Evolutionary conservation across 108 stramenopile species (phyloP).

Genomic region (Cyclotella choctawhatcheeana): DNA sequence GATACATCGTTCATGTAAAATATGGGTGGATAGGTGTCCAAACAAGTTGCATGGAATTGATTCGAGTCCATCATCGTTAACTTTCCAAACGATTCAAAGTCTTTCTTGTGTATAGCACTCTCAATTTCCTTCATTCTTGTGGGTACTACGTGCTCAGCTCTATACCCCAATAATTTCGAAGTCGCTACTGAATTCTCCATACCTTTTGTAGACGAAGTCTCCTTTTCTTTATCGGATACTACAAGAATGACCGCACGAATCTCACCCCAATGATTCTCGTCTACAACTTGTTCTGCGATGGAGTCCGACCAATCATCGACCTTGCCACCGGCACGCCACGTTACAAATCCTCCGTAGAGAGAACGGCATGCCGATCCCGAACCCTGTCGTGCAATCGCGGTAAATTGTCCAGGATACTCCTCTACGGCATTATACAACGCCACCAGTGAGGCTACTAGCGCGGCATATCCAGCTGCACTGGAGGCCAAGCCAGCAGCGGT

Average conservation of each 20-base stretch:
- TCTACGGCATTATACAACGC: conserved; percentile 83
- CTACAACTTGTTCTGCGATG: conserved; percentile 90
- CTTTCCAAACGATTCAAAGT: conserved; percentile 94
- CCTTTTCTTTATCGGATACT: conserved; percentile 94
- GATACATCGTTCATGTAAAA: conserved; percentile 98
- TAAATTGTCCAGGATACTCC: conserved; percentile 80
- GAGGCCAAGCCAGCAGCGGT: conserved; percentile 96
- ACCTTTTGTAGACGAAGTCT: conserved; percentile 94
- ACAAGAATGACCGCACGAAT: conserved; percentile 93
- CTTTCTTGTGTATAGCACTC: conserved; percentile 81
- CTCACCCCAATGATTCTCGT: conserved; percentile 96
- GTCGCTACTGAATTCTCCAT: conserved; percentile 94
- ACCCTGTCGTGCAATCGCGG: conserved; percentile 95
- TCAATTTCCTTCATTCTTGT: conserved; percentile 89
- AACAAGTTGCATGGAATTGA: conserved; percentile 98
- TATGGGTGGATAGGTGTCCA: conserved; percentile 99
- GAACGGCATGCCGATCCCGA: conserved; percentile 94
- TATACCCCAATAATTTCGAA: conserved; percentile 78
- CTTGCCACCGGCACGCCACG: conserved; percentile 86
- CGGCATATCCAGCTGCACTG: conserved; percentile 95
- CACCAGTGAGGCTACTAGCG: conserved; percentile 88
- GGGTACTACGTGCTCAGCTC: conserved; percentile 85
- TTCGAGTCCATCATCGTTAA: conserved; percentile 97
- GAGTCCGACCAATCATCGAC: conserved; percentile 84
- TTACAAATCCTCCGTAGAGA: conserved; percentile 97